Conservation (phyloP, 2,329 filamentous ascomycete genomes). For the Hypoxylon sp. region DNA sequence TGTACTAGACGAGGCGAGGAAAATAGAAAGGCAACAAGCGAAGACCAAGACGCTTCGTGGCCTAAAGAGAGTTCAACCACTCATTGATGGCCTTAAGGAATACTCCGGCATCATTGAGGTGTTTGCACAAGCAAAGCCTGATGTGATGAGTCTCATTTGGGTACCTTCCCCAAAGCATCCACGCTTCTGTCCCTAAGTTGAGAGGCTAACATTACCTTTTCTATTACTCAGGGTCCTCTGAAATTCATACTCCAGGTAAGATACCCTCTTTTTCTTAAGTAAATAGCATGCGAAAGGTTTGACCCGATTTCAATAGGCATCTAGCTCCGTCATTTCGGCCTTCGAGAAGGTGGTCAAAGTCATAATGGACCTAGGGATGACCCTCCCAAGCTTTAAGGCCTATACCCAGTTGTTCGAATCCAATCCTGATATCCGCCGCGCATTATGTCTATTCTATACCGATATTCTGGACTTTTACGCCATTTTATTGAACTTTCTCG, state of each 20-base stretch:
- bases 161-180: slow-evolving; percentile 7
- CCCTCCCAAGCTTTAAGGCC: slow-evolving; percentile 30
- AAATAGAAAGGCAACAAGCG: slow-evolving; percentile 24
- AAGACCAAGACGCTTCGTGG: slow-evolving; percentile 35
- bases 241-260: slow-evolving; percentile 36
- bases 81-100: slow-evolving; percentile 31
- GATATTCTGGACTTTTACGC: slow-evolving; percentile 37
- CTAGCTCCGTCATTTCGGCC: slow-evolving; percentile 21
- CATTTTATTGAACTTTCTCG: slow-evolving; percentile 31
- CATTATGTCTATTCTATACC: slow-evolving; percentile 29
- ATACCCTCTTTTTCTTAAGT: neutral
- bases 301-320: slow-evolving; percentile 11
- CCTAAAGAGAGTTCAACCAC: slow-evolving; percentile 25
- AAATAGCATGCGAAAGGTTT: neutral
- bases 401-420: slow-evolving; percentile 32
- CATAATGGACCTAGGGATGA: slow-evolving; percentile 29
- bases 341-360: slow-evolving; percentile 36
- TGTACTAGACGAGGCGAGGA: slow-evolving; percentile 26
- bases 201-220: slow-evolving; percentile 1
- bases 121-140: slow-evolving; percentile 29
- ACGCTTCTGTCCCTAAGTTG: neutral
- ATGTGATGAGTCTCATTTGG: slow-evolving; percentile 35
- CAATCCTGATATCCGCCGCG: slow-evolving; percentile 21
- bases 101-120: slow-evolving; percentile 28
- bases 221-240: slow-evolving; percentile 20